Percentiles rank a stretch among this genome's conserved stretches.
phyloP scores from a whole-genome alignment of 306 rosid genomes.

The Trichosanthes truncata region DNA sequence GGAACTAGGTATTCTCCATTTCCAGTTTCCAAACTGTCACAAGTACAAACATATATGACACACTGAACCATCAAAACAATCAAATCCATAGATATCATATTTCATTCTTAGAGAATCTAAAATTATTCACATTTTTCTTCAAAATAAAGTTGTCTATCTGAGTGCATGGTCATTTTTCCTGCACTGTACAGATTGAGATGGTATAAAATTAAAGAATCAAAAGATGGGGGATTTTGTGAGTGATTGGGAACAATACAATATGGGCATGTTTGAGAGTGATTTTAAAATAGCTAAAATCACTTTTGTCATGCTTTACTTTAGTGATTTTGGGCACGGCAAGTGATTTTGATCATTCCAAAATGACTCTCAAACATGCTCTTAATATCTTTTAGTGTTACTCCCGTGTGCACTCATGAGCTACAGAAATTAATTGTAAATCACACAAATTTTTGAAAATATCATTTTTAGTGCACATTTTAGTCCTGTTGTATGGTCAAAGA shows the following conservation, averaged over 20 bases:
- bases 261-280: too few species aligned
- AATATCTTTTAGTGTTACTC: too few species aligned
- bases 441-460: neutral
- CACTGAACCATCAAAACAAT: neutral
- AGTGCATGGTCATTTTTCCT: neutral
- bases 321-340: too few species aligned
- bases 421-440: neutral
- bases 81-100: neutral
- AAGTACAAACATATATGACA: constrained; percentile 1
- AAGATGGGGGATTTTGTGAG: neutral
- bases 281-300: too few species aligned
- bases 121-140: neutral
- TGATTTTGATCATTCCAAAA: too few species aligned
- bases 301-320: too few species aligned
- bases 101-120: neutral
- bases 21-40: constrained; percentile 84
- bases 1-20: constrained; percentile 70
- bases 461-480: neutral
- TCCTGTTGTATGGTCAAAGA: neutral
- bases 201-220: neutral
- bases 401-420: neutral
- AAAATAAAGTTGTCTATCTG: neutral
- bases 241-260: neutral
- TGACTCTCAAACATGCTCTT: too few species aligned
- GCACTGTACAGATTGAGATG: neutral